Evolutionary conservation across 2,329 filamentous ascomycete species (phyloP).

Genomic region (Lachnellula hyalina): DNA sequence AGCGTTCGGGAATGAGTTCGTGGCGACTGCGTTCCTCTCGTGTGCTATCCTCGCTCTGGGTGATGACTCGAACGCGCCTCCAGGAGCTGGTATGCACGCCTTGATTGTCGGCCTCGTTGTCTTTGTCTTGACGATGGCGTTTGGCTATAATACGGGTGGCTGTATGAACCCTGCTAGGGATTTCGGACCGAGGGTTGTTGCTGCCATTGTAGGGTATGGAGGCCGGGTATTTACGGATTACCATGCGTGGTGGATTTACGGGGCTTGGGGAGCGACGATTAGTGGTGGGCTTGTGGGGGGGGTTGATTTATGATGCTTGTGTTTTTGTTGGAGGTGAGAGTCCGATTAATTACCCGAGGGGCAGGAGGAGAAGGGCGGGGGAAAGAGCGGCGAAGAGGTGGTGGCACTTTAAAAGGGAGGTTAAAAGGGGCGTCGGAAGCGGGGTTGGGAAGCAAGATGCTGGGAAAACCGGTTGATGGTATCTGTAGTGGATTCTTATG

Average conservation of each 20-base stretch:
- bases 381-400: not conserved
- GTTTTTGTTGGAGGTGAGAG: constrained; percentile 2
- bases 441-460: not conserved
- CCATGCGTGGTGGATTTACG: constrained; percentile 39
- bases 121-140: constrained; percentile 30
- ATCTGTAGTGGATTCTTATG: not conserved
- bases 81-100: constrained; percentile 43
- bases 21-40: constrained; percentile 36
- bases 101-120: constrained; percentile 41
- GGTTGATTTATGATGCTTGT: constrained; percentile 24
- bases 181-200: constrained; percentile 41
- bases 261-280: constrained; percentile 34
- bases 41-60: constrained; percentile 38
- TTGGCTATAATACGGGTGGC: constrained; percentile 40
- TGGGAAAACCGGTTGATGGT: not conserved
- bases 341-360: constrained; percentile 1
- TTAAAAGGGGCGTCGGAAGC: not conserved
- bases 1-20: constrained; percentile 40
- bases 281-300: constrained; percentile 37
- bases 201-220: constrained; percentile 39
- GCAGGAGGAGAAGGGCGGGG: not conserved
- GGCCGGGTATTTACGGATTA: constrained; percentile 36
- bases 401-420: not conserved
- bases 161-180: constrained; percentile 43
- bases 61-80: constrained; percentile 39